A percentile compares a stretch with the other conserved stretches of the same genome.
phyloP scores from a whole-genome alignment of 371 early-diverging fungal genomes.

The Batrachochytrium dendrobatidis region DNA sequence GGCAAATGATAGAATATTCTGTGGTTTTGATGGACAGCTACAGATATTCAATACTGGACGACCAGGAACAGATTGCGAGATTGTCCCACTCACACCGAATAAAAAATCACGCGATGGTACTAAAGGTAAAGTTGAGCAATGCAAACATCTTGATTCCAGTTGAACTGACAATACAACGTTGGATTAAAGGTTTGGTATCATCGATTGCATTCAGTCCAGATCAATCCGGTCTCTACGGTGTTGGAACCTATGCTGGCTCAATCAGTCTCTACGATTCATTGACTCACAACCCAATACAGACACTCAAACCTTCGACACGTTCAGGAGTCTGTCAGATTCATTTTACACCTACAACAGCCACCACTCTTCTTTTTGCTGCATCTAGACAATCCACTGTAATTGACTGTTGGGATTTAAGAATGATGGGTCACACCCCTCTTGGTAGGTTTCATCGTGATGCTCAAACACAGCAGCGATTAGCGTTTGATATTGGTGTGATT shows the following conservation, averaged over 20 bases:
- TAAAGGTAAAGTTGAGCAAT: background rate
- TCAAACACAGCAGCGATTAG: background rate
- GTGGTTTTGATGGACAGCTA: background rate
- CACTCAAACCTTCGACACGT: background rate
- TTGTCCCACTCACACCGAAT: background rate
- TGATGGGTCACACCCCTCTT: background rate
- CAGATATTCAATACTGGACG: background rate
- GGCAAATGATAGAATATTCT: background rate
- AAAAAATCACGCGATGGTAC: background rate
- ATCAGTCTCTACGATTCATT: constrained; percentile 2
- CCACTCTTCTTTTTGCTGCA: background rate
- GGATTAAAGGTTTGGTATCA: background rate
- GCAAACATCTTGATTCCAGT: background rate
- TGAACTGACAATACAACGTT: background rate
- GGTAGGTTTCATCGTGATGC: background rate
- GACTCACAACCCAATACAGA: background rate
- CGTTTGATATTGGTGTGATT: background rate
- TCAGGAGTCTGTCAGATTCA: background rate
- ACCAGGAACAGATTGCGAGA: background rate
- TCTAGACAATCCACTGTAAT: background rate
- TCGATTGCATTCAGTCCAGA: background rate
- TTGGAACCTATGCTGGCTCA: background rate
- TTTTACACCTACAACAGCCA: background rate
- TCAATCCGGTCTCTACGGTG: background rate
- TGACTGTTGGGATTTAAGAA: background rate